phyloP scores from a whole-genome alignment of 1,139 yeast genomes.

The Diutina pseudorugosa region DNA sequence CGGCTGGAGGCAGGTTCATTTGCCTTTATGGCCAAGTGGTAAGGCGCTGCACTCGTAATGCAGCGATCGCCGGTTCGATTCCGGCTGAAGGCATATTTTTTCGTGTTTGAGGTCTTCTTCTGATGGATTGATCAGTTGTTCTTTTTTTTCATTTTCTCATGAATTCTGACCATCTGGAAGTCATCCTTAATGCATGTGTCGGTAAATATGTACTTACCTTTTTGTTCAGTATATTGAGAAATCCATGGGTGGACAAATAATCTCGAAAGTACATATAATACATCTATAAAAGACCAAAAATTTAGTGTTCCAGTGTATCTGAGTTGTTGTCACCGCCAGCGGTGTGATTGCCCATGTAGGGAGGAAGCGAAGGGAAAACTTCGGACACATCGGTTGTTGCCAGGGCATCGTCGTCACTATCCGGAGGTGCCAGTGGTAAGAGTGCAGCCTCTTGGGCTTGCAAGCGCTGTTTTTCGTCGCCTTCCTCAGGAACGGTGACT shows the following conservation, averaged over 20 bases:
- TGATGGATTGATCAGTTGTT: not conserved
- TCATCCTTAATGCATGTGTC: no score
- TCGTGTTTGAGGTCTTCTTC: not conserved
- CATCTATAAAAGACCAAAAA: not conserved
- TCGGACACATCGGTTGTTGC: not conserved
- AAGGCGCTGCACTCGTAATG: not conserved
- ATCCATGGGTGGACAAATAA: no score
- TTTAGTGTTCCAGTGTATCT: not conserved
- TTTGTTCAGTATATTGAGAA: not conserved
- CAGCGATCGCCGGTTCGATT: not conserved
- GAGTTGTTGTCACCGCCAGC: not conserved
- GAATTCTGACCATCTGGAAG: no score
- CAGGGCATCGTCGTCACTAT: not conserved
- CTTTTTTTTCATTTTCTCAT: not conserved
- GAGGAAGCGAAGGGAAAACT: not conserved
- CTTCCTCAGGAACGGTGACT: not conserved
- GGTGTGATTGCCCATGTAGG: not conserved
- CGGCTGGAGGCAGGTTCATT: not conserved
- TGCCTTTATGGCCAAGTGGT: not conserved
- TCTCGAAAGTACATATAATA: not conserved
- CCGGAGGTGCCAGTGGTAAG: conserved; percentile 1
- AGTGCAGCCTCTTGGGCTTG: not conserved
- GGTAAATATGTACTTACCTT: no score
- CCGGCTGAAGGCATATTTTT: not conserved
- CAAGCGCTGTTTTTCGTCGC: not conserved